Evolutionary conservation across 2,329 filamentous ascomycete species (phyloP).

Genomic region (Epichloe baconii): DNA sequence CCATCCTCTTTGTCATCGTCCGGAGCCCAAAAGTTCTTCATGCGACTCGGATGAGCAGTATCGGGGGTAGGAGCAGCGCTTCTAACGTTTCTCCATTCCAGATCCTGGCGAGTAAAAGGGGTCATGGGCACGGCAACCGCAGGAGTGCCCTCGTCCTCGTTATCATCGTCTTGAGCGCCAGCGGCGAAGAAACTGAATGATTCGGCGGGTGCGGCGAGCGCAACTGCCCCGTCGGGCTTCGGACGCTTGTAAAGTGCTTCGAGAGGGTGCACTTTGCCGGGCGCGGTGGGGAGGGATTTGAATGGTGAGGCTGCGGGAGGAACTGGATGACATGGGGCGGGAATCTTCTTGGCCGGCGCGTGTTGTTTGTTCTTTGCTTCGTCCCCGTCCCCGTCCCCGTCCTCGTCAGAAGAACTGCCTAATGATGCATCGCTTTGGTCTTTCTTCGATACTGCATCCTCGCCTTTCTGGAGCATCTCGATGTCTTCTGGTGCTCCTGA

Average conservation of each 20-base stretch:
- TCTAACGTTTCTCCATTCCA: slow-evolving; percentile 60
- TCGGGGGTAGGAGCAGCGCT: slow-evolving; percentile 93
- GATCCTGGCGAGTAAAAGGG: slow-evolving; percentile 62
- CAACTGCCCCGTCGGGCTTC: slow-evolving; percentile 26
- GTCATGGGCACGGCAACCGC: slow-evolving; percentile 51
- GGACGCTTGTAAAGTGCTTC: slow-evolving; percentile 83
- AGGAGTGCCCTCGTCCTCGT: slow-evolving; percentile 28
- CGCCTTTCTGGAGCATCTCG: slow-evolving; percentile 12
- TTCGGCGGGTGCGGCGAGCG: slow-evolving; percentile 28
- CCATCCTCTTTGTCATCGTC: slow-evolving; percentile 19
- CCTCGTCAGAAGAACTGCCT: slow-evolving; percentile 9
- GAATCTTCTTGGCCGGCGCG: slow-evolving; percentile 17
- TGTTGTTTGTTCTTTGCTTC: background rate
- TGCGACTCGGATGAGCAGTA: slow-evolving; percentile 62
- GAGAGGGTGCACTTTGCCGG: slow-evolving; percentile 60
- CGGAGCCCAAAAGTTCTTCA: slow-evolving; percentile 45
- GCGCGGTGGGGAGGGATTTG: slow-evolving; percentile 39
- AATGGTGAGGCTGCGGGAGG: slow-evolving; percentile 38
- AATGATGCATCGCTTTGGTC: slow-evolving; percentile 5
- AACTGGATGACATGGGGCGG: slow-evolving; percentile 30
- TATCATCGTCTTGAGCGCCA: slow-evolving; percentile 32
- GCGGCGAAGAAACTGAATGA: slow-evolving; percentile 66
- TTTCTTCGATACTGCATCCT: slow-evolving; percentile 9
- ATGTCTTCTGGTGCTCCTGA: slow-evolving; percentile 6
- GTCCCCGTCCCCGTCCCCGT: slow-evolving; percentile 2